Percentiles rank a stretch among this genome's conserved stretches.
phyloP scores from a whole-genome alignment of 1,284 basidiomycete genomes.

The Lentinula novae-zelandiae region DNA sequence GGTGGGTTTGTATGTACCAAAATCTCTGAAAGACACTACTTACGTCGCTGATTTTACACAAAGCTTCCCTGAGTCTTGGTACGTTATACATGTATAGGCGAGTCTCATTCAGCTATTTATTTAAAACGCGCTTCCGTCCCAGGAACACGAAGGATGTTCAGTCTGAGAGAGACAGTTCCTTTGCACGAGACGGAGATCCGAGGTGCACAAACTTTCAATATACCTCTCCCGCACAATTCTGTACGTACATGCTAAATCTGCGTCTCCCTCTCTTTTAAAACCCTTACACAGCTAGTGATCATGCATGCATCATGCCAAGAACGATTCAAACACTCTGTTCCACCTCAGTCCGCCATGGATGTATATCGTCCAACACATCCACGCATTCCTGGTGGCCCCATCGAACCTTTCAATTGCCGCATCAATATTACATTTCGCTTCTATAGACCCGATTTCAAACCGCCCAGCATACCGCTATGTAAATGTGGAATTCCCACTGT shows the following conservation, averaged over 20 bases:
- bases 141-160: conserved; percentile 75
- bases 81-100: conserved; percentile 18
- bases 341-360: conserved; percentile 74
- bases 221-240: conserved; percentile 82
- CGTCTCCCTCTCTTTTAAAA: conserved; percentile 5
- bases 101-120: not conserved
- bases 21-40: not conserved
- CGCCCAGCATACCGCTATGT: conserved; percentile 67
- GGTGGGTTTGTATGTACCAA: conserved; percentile 3
- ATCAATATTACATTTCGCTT: conserved; percentile 92
- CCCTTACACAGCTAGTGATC: conserved; percentile 60
- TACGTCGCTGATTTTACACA: not conserved
- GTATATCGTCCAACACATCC: conserved; percentile 66
- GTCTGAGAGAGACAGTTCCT: conserved; percentile 72
- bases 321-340: conserved; percentile 80
- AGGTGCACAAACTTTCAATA: conserved; percentile 75
- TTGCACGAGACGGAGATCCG: conserved; percentile 50
- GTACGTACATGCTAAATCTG: conserved; percentile 30
- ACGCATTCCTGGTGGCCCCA: conserved; percentile 29
- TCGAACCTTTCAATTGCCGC: conserved; percentile 61
- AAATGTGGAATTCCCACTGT: conserved; percentile 78
- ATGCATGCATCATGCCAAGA: conserved; percentile 95
- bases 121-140: not conserved
- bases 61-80: conserved; percentile 88
- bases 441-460: conserved; percentile 81